Evolutionary conservation across 805 yeast species (phyloP), one percentile per base, ranked within the genome.

Genomic region (Saturnispora kantuleensis): DNA sequence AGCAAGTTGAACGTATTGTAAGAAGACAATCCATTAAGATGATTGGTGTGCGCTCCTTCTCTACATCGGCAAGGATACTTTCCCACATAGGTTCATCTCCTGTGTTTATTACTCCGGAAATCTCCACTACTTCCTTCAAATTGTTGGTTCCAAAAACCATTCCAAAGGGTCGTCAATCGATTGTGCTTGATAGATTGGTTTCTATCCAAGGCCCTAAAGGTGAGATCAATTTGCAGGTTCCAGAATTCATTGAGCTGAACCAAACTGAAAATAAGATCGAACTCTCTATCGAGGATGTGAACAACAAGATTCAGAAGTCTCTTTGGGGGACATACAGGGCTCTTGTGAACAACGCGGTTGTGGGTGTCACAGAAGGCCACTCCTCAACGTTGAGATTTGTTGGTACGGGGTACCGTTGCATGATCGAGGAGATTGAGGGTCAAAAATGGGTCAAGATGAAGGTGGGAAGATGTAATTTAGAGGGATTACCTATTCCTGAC

Each of bases 241-340:
- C 97, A 1, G 79, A 78, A 46, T 89, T 89, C 55, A 71, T 88
- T 37, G 58, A 66, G 3, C 47, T 84, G 3, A 47, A 42, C 16
- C 41, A 38, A 26, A 9, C 38, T 11, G 38, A 9, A 43, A 47
- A 32, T 13, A 48, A 46, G n/a, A 42, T 51, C 13, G 31, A 42
- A 4, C 60, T 84, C 33, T 51, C 59, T 5, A 79, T 90, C 3
- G 47, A 66, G 1, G 85, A 89, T n/a, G 65, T 67, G 34, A 73
- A 81, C 54, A 69, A 74, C 54, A 80, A 76, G 57, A 68, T 76
- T 44, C 98, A 93, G 67, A 77, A 82, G 52, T 69, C 94, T 15
- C 77, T 93, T 76, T 93, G 97, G 97, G 99, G 98, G 13, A 93
- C 97, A 6, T 73, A 82, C 42, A 76, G 98, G 60, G 73, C 94